Evolutionary conservation across 352 stramenopile species (phyloP).

Genomic region (Phytophthora vignae): DNA sequence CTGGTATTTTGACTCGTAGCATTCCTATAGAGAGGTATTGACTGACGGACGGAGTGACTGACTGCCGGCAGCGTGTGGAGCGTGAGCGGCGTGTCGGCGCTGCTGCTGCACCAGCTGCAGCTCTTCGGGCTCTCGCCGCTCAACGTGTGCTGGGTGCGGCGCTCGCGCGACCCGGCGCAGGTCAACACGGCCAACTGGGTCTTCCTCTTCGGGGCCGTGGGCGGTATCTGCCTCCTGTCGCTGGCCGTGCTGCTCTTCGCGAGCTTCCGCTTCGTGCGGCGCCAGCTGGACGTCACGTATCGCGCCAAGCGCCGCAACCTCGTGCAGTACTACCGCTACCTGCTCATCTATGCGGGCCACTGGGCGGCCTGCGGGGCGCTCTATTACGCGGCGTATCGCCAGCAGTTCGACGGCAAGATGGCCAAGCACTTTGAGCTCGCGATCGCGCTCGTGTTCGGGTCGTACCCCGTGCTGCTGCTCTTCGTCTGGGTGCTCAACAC

Average conservation of each 20-base stretch:
- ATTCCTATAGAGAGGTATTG: too few relatives aligned
- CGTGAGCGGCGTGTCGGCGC: slow-evolving; percentile 63
- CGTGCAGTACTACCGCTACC: slow-evolving; percentile 89
- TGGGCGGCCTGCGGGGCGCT: slow-evolving; percentile 72
- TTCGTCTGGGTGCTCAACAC: slow-evolving; percentile 88
- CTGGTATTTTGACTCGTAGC: too few relatives aligned
- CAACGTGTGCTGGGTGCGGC: slow-evolving; percentile 83
- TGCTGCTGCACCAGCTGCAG: slow-evolving; percentile 69
- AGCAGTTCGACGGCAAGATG: slow-evolving; percentile 66
- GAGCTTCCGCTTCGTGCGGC: slow-evolving; percentile 86
- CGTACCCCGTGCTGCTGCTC: slow-evolving; percentile 75
- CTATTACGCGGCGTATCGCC: slow-evolving; percentile 79
- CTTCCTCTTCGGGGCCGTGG: slow-evolving; percentile 65
- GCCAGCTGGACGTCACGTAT: slow-evolving; percentile 87
- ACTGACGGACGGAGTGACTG: neutral
- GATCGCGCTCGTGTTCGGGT: slow-evolving; percentile 74
- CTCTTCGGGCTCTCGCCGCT: slow-evolving; percentile 73
- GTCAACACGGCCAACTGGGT: slow-evolving; percentile 77
- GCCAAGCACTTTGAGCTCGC: slow-evolving; percentile 67
- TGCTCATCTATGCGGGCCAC: slow-evolving; percentile 77
- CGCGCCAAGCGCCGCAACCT: slow-evolving; percentile 82
- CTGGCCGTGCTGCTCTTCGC: slow-evolving; percentile 81
- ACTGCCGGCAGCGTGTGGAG: slow-evolving; percentile 67
- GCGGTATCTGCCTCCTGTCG: slow-evolving; percentile 63
- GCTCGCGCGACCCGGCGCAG: slow-evolving; percentile 45